A percentile compares a stretch with the other conserved stretches of the same genome.
phyloP scores from a whole-genome alignment of 2,329 filamentous ascomycete species.

The Fusarium hainanense region DNA sequence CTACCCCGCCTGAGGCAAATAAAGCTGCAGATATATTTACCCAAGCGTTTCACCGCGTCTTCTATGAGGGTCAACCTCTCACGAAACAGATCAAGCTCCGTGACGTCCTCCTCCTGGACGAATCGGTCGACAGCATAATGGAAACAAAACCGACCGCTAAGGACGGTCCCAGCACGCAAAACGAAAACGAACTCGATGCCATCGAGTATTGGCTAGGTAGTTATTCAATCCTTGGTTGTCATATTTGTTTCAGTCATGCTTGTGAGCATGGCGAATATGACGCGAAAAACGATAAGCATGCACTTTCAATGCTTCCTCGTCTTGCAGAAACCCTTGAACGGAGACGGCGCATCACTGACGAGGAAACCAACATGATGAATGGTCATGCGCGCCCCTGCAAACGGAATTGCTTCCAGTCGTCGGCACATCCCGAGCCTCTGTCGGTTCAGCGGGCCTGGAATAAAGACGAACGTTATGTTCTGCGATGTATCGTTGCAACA shows the following conservation, averaged over 20 bases:
- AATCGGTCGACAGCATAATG: conserved; percentile 64
- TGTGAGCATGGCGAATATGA: conserved; percentile 72
- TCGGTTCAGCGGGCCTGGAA: conserved; percentile 55
- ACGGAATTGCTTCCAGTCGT: conserved; percentile 56
- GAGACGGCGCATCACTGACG: conserved; percentile 33
- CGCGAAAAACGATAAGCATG: conserved; percentile 62
- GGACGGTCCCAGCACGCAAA: conserved; percentile 51
- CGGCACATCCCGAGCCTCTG: conserved; percentile 37
- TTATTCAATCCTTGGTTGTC: conserved; percentile 66
- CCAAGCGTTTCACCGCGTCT: conserved; percentile 67
- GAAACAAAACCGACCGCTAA: conserved; percentile 66
- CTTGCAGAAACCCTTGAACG: conserved; percentile 50
- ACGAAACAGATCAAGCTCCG: conserved; percentile 59
- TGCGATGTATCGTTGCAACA: conserved; percentile 60
- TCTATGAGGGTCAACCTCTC: conserved; percentile 52
- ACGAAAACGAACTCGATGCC: conserved; percentile 53
- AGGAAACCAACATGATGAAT: conserved; percentile 21
- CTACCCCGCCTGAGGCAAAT: conserved; percentile 55
- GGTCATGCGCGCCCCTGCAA: conserved; percentile 48
- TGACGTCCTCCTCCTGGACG: conserved; percentile 65
- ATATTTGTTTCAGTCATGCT: conserved; percentile 70
- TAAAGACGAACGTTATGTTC: conserved; percentile 60
- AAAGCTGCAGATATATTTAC: conserved; percentile 63
- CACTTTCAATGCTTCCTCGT: conserved; percentile 60
- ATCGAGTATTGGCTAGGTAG: conserved; percentile 64